Base-by-base conservation (phyloP, 208 protist genomes). In the Acanthamoeba quina region DNA sequence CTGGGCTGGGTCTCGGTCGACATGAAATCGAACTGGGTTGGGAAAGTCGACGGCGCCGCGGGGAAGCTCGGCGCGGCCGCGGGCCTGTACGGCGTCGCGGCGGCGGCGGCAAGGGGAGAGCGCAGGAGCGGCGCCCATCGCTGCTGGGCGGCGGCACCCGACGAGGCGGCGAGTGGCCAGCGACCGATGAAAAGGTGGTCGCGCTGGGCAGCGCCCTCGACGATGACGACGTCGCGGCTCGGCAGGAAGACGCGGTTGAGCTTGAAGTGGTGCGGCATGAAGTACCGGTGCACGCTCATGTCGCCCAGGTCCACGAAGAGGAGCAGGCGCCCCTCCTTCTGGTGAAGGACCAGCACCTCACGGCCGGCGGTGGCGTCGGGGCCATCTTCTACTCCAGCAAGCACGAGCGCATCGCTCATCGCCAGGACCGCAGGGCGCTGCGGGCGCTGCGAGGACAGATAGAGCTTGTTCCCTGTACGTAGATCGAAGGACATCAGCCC, bases 401-500 rank as follows among this genome's bases (percentile, higher is more conserved):
- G 78, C 29, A 37, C 15, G 47, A 86, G 78, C 3, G 24, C 52
- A 24, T 86, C 78, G 78, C 49, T 62, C n/a, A 86, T 5, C 17
- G 44, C 44, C 47, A 86, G n/a, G 24, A 21, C 4, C 6, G 78
- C 26, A 19, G 52, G 29, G 31, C 49, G 78, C n/a, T 31, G 17
- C 6, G 41, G 24, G 0, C 78, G 78, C 47, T 86, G 78, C 13
- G 86, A 78, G 24, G 86, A 92, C 47, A 92, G 37, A 52, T 92
- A 92, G 60, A 92, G 56, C 31, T 92, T 92, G 64, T 86, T 86
- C 11, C 76, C 76, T 85, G 44, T 41, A n/a, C 74, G 74, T 19
- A 2, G 17, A 82, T 82, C 0, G 24, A 54, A 24, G 19, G n/a
- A 54, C 74, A 26, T 9, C 15, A 37, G 21, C n/a, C 10, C 29